phyloP scores from a whole-genome alignment of 352 stramenopile species.

The Pythium sukuiense region DNA sequence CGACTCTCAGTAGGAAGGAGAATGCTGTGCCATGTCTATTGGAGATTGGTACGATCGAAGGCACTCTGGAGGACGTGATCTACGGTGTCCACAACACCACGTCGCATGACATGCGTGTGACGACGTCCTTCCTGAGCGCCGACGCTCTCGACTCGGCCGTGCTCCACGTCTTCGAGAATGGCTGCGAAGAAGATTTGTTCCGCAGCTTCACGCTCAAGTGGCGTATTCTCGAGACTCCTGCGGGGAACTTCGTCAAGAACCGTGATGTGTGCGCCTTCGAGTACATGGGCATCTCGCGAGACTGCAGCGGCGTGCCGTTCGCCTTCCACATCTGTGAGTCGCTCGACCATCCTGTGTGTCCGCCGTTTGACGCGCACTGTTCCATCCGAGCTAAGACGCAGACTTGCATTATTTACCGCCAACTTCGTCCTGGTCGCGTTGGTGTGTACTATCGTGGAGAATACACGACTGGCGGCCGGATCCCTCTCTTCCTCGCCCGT shows the following conservation, averaged over 20 bases:
- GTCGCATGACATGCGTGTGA: slow-evolving; percentile 24
- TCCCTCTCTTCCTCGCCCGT: slow-evolving; percentile 17
- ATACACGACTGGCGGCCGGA: slow-evolving; percentile 14
- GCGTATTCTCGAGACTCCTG: slow-evolving; percentile 21
- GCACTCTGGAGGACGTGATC: slow-evolving; percentile 31
- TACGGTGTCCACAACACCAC: slow-evolving; percentile 25
- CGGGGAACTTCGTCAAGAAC: slow-evolving; percentile 19
- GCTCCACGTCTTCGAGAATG: slow-evolving; percentile 26
- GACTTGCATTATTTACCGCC: slow-evolving; percentile 23
- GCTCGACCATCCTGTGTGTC: slow-evolving; percentile 23
- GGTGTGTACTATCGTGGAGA: slow-evolving; percentile 20
- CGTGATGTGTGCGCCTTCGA: slow-evolving; percentile 27
- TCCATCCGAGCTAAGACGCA: slow-evolving; percentile 14
- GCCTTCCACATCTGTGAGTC: slow-evolving; percentile 30
- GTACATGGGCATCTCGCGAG: slow-evolving; percentile 30
- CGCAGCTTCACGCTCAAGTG: slow-evolving; percentile 29
- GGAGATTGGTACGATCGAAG: slow-evolving; percentile 28
- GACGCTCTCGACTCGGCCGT: slow-evolving; percentile 25
- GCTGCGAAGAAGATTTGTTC: slow-evolving; percentile 14
- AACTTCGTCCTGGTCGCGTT: slow-evolving; percentile 16
- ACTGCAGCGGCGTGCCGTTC: slow-evolving; percentile 16
- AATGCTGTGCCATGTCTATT: slow-evolving; percentile 16
- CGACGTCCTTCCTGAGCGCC: slow-evolving; percentile 21
- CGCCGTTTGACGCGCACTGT: slow-evolving; percentile 22
- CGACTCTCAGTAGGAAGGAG: background rate